These are phyloP conservation scores for Aspergillus jensenii DNA, from an alignment of 2,329 filamentous ascomycete species.

Conservation along the genomic window DNA sequence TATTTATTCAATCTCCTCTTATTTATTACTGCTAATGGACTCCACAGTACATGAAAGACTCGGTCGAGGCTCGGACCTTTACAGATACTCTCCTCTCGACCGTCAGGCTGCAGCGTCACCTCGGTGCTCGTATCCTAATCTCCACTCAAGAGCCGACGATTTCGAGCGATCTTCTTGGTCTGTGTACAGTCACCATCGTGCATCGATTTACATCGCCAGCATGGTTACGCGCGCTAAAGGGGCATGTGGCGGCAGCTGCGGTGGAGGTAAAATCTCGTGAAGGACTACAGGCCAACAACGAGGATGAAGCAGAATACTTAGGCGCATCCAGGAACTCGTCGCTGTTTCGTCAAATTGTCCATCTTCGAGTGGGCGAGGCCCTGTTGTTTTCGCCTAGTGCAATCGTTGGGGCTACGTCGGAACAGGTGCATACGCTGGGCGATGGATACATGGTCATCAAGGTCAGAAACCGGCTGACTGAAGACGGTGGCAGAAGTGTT, in stretches of 20 bases:
- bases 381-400: neutral
- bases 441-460: neutral
- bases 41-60: constrained; percentile 18
- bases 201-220: constrained; percentile 67
- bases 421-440: neutral
- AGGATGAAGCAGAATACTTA: too few relatives aligned
- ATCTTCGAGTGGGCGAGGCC: neutral
- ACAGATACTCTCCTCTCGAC: constrained; percentile 60
- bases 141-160: constrained; percentile 75
- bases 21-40: neutral
- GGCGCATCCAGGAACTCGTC: neutral
- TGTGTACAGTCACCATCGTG: constrained; percentile 67
- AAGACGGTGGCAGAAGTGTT: neutral
- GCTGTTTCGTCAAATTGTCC: neutral
- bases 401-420: neutral
- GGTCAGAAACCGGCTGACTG: neutral
- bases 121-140: constrained; percentile 64
- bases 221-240: constrained; percentile 44
- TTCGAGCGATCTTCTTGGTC: constrained; percentile 63
- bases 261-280: too few relatives aligned
- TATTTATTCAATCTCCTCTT: neutral
- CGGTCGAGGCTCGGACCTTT: constrained; percentile 32
- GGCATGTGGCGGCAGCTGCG: too few relatives aligned
- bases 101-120: constrained; percentile 68
- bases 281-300: too few relatives aligned